phyloP scores from a whole-genome alignment of 2,329 filamentous ascomycete genomes.

The Coniella lustricola region DNA sequence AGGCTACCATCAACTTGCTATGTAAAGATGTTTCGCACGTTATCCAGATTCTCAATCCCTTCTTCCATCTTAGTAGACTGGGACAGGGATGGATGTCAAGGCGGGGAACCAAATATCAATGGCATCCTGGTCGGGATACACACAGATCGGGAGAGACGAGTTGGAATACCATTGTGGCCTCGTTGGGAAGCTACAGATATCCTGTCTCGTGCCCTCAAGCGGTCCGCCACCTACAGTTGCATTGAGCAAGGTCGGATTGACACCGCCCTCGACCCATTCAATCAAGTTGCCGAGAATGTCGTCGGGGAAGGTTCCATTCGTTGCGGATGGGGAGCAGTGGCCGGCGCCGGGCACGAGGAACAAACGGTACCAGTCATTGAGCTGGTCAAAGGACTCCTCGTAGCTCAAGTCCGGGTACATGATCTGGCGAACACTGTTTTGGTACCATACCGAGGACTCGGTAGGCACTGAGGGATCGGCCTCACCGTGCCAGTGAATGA shows the following conservation, averaged over 20 bases:
- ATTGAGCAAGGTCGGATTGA: not conserved
- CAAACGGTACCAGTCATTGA: constrained; percentile 40
- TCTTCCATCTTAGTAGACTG: no score
- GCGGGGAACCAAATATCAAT: no score
- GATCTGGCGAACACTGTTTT: constrained; percentile 39
- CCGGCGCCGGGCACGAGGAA: constrained; percentile 41
- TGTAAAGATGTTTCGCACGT: no score
- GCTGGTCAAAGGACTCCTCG: constrained; percentile 29
- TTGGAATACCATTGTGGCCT: not conserved
- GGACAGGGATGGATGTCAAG: no score
- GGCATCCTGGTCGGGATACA: not conserved
- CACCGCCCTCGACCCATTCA: not conserved
- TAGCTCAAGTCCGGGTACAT: constrained; percentile 27
- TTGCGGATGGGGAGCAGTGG: constrained; percentile 37
- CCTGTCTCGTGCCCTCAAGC: not conserved
- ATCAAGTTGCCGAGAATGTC: constrained; percentile 13
- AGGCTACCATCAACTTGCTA: no score
- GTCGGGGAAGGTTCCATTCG: constrained; percentile 33
- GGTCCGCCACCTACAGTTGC: not conserved
- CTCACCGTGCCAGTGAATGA: constrained; percentile 48
- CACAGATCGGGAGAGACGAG: not conserved
- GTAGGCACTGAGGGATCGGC: constrained; percentile 41
- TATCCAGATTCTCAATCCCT: no score
- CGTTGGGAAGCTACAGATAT: not conserved
- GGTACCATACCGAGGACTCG: constrained; percentile 33